Base-by-base conservation (phyloP, 2,329 filamentous ascomycete species). In the Aureobasidium sp. region DNA sequence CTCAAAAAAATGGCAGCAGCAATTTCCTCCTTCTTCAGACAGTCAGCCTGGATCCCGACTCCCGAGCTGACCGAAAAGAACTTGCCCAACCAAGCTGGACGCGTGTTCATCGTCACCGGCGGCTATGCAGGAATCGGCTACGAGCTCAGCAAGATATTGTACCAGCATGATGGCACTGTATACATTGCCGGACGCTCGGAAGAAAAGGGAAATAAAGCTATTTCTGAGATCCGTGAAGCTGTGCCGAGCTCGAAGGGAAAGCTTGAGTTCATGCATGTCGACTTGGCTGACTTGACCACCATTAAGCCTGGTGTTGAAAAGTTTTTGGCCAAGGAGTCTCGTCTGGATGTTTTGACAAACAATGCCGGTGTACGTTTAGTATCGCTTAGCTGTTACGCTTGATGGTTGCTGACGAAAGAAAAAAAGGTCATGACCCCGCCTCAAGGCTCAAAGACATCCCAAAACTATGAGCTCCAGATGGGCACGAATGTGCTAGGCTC, bases 111-210 rank as follows among this genome's bases (percentile, higher is more conserved):
- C 63, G 78, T 86, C 17, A 86, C 74, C 0, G 80, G 80, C 25
- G 78, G 76, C 27, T 74, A 77, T 58, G 68, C 75, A 48, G 67
- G 67, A 22, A 74, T 84, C 7, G 83, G 83, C 11, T 77, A 78
- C 44, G 79, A 84, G 65, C 74, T 85, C 22, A 74, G 74, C 36
- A 77, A 77, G 42, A 77, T 86, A 3, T 74, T 87, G 12, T 86
- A 85, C 70, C 70, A 72, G 14, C 77, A 76, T 39, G 81, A 83
- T 61, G 82, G 75, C 39, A 82, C 74, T 1, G 78, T 86, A n/a
- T 85, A 84, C 69, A 69, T 84, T 29, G 81, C 81, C 5, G 77
- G 78, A 2, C 80, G 83, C 34, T 78, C 71, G 3, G 67, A 74
- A 37, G 69, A 75, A n/a, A 81, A 81, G 64, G 80, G 74, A 14